Percentiles rank a stretch among this genome's conserved stretches.
These are phyloP conservation scores for Phytophthora crassamura DNA, from an alignment of 352 stramenopile species.

Conservation along the genomic window DNA sequence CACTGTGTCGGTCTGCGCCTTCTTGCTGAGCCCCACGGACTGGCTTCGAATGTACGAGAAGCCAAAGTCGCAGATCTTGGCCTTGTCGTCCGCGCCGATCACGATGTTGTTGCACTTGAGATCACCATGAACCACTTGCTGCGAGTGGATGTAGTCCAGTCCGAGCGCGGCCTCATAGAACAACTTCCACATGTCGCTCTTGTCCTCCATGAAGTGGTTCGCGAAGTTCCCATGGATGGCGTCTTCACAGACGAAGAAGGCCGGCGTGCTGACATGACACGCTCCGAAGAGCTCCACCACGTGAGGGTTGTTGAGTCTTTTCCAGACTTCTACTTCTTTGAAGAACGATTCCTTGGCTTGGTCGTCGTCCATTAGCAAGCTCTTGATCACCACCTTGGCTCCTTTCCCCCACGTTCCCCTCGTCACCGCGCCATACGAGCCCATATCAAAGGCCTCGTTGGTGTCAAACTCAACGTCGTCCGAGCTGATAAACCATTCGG, in stretches of 20 bases:
- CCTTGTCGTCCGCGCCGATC: no score
- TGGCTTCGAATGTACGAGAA: no score
- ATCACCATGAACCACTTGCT: no score
- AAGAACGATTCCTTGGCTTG: constrained; percentile 40
- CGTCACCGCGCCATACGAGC: constrained; percentile 18
- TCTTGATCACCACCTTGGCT: constrained; percentile 49
- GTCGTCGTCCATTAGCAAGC: constrained; percentile 36
- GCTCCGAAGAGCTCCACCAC: constrained; percentile 54
- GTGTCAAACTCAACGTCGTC: constrained; percentile 37
- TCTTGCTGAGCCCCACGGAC: no score
- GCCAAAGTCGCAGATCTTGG: constrained; percentile 54
- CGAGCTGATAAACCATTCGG: constrained; percentile 34
- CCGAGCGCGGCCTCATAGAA: no score
- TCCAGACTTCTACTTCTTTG: constrained; percentile 51
- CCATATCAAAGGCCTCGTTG: constrained; percentile 25
- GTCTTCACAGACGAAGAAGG: no score
- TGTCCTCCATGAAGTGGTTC: constrained; percentile 35
- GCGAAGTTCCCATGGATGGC: no score
- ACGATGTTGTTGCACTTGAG: no score
- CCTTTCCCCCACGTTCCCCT: constrained; percentile 33
- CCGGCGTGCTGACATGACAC: no score
- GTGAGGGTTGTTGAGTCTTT: constrained; percentile 42
- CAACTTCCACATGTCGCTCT: no score
- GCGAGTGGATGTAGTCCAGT: no score
- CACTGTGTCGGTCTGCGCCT: constrained; percentile 28